Evolutionary conservation across 73 alveolate genomes (phyloP).

Genomic region (Paramecium pentaurelia): DNA sequence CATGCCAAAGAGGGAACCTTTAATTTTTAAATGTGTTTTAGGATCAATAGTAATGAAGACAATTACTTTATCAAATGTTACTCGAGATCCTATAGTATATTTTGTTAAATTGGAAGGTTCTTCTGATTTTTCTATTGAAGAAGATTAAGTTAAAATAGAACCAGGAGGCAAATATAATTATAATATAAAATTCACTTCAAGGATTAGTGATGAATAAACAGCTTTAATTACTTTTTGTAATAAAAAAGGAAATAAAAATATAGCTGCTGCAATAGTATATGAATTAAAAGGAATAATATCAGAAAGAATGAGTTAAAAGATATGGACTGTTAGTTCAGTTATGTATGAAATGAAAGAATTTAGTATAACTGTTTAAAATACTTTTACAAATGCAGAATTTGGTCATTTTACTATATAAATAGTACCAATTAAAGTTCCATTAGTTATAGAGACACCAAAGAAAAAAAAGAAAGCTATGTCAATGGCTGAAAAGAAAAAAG

Average conservation of each 20-base stretch:
- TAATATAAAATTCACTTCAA: slow-evolving; percentile 84
- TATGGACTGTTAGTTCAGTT: slow-evolving; percentile 74
- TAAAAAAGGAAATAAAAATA: slow-evolving; percentile 85
- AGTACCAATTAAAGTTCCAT: slow-evolving; percentile 64
- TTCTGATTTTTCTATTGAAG: slow-evolving; percentile 80
- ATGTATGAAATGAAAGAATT: slow-evolving; percentile 61
- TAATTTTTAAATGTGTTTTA: slow-evolving; percentile 83
- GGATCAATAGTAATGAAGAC: slow-evolving; percentile 90
- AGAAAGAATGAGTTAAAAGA: slow-evolving; percentile 79
- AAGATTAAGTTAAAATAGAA: slow-evolving; percentile 77
- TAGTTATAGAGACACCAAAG: slow-evolving; percentile 57
- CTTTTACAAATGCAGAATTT: slow-evolving; percentile 14
- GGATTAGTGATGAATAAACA: slow-evolving; percentile 64
- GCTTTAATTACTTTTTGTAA: slow-evolving; percentile 84
- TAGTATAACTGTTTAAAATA: slow-evolving; percentile 26
- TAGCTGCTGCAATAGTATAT: slow-evolving; percentile 98
- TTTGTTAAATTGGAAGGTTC: slow-evolving; percentile 90
- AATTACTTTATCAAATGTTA: slow-evolving; percentile 80
- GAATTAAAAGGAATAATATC: slow-evolving; percentile 91
- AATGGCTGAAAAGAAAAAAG: slow-evolving; percentile 52
- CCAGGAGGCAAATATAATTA: slow-evolving; percentile 79
- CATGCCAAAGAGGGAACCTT: slow-evolving; percentile 80
- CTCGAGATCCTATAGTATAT: slow-evolving; percentile 85
- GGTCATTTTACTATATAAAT: slow-evolving; percentile 65
- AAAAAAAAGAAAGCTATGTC: slow-evolving; percentile 53